These are phyloP conservation scores for Sedum album DNA, from an alignment of 164 flowering plant genomes.

Conservation along the genomic window DNA sequence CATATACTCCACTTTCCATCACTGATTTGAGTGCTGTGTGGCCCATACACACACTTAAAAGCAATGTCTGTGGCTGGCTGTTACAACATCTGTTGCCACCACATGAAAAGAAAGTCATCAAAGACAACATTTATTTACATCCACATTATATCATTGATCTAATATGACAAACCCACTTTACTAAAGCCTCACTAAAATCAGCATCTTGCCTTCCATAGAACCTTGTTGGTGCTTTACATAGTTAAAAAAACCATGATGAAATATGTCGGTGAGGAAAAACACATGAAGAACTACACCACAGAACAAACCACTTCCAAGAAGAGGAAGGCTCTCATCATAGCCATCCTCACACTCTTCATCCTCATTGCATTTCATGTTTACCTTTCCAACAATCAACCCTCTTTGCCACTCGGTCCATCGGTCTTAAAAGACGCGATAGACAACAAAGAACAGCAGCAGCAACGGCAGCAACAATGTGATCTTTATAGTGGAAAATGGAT, in stretches of 20 bases:
- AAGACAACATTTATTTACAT: too few species aligned
- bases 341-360: neutral
- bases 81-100: too few species aligned
- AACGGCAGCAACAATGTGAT: conserved; percentile 3
- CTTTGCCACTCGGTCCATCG: neutral
- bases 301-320: neutral
- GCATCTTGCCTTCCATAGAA: neutral
- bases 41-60: too few species aligned
- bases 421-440: neutral
- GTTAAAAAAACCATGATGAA: neutral
- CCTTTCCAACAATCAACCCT: neutral
- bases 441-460: neutral
- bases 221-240: neutral
- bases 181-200: neutral
- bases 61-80: too few species aligned
- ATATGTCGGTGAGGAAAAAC: neutral
- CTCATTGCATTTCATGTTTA: neutral
- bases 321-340: neutral
- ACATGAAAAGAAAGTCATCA: too few species aligned
- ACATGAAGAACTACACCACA: conserved; percentile 3
- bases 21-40: too few species aligned
- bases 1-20: too few species aligned
- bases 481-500: conserved; percentile 8
- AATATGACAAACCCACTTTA: neutral
- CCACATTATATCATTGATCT: too few species aligned